A percentile compares a stretch with the other conserved stretches of the same genome.
These are phyloP conservation scores for Malus orientalis DNA, from an alignment of 306 rosid genomes.

Conservation along the genomic window DNA sequence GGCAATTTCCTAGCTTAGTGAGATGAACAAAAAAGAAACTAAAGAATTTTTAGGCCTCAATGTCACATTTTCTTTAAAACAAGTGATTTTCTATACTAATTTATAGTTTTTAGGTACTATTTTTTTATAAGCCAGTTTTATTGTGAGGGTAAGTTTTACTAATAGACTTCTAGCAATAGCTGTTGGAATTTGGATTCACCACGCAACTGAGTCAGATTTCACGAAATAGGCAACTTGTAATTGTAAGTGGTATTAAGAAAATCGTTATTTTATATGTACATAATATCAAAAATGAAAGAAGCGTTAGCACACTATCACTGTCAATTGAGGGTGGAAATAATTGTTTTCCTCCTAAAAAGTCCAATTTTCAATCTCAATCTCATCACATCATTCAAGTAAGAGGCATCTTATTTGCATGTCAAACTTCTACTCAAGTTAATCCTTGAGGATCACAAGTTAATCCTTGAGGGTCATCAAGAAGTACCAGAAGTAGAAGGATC, in stretches of 20 bases:
- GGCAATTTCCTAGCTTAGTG: slow-evolving; percentile 3
- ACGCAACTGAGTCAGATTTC: not conserved
- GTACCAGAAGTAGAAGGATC: not conserved
- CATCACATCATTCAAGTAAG: too few species aligned
- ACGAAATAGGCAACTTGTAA: not conserved
- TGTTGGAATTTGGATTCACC: not conserved
- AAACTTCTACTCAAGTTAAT: not conserved
- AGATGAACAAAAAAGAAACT: not conserved
- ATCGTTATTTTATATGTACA: too few species aligned
- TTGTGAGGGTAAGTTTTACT: not conserved
- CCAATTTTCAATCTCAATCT: too few species aligned
- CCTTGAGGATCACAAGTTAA: not conserved
- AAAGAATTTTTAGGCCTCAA: too few species aligned
- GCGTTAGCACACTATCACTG: not conserved
- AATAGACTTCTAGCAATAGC: not conserved
- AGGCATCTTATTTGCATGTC: not conserved
- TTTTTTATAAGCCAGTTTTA: not conserved
- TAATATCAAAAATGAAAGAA: too few species aligned
- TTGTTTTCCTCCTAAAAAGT: too few species aligned
- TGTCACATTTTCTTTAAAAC: too few species aligned
- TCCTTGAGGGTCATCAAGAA: not conserved
- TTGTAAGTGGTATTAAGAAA: not conserved
- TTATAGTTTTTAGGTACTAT: too few species aligned
- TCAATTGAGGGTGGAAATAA: too few species aligned
- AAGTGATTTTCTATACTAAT: too few species aligned